Base-by-base conservation (phyloP, 345 rosid genomes). In the Alliaria petiolata region DNA sequence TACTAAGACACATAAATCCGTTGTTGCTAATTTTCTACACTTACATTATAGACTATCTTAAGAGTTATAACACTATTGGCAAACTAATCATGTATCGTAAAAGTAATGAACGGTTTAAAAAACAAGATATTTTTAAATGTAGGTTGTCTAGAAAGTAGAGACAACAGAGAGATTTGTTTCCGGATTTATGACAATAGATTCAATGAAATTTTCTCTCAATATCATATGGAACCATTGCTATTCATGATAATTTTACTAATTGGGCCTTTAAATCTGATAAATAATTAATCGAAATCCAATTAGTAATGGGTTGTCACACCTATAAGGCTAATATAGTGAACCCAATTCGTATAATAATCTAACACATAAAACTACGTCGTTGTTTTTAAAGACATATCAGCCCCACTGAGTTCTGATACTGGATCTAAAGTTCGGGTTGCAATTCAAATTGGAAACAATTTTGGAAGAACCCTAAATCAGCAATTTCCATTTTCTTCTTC, bases 401-500 rank as follows among this genome's bases (percentile, higher is more conserved):
- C 44, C 12, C 25, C 25, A 28, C n/a, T 39, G 40, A 40, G 30
- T 62, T 72, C 26, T 36, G 17, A 40, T n/a, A 30, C 4, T 52
- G 72, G 68, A 62, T 53, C 69, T 11, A n/a, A n/a, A 26, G 1
- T 14, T 40, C 50, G 65, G 25, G 47, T 44, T 20, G 45, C 45
- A 43, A 61, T 67, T 67, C 45, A 11, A 20, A 53, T 19, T 2
- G 4, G 14, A 52, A 42, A 15, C 57, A 36, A 22, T 31, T 31
- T 67, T 11, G 38, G 53, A 69, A 39, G 60, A 76, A 55, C 79
- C 75, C 75, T 69, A 62, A 15, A 8, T 62, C 31, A 9, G 0
- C 40, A 38, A 20, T n/a, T 44, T 38, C 15, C 19, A 5, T 31
- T 12, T 11, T n/a, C n/a, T n/a, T n/a, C n/a, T n/a, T n/a, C n/a